Conservation (phyloP, 768 basidiomycete genomes). For the Leccinum subgranulosum region DNA sequence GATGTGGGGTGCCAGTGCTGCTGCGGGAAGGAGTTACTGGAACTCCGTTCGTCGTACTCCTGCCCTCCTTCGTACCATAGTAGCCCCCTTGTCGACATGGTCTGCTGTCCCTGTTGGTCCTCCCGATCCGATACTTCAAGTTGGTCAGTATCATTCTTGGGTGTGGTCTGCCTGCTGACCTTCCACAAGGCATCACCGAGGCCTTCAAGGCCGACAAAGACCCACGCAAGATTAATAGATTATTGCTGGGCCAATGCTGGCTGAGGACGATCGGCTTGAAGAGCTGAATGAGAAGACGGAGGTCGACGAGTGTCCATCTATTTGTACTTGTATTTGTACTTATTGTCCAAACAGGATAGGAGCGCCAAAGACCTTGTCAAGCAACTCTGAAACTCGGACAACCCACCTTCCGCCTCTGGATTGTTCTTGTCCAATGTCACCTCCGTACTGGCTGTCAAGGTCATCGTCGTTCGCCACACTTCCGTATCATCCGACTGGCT, state of each 20-base stretch:
- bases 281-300: not conserved
- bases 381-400: constrained; percentile 10
- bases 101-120: constrained; percentile 81
- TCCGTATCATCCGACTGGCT: constrained; percentile 34
- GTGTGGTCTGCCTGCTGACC: constrained; percentile 4
- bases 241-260: no score
- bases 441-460: constrained; percentile 16
- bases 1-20: no score
- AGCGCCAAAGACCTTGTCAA: no score
- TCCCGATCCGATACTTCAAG: constrained; percentile 93
- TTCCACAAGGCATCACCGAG: constrained; percentile 74
- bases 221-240: constrained; percentile 83
- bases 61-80: constrained; percentile 34
- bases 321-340: no score
- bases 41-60: constrained; percentile 48
- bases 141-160: constrained; percentile 44
- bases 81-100: constrained; percentile 72
- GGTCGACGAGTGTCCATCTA: no score
- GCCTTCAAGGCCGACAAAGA: constrained; percentile 96
- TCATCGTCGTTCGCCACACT: constrained; percentile 22
- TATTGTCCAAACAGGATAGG: no score
- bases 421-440: constrained; percentile 9
- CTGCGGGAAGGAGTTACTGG: no score
- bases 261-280: not conserved
- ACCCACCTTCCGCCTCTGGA: constrained; percentile 5